Percentiles rank a stretch among this genome's conserved stretches.
These are phyloP conservation scores for Leccinum truebloodii DNA, from an alignment of 768 basidiomycete species.

Conservation along the genomic window DNA sequence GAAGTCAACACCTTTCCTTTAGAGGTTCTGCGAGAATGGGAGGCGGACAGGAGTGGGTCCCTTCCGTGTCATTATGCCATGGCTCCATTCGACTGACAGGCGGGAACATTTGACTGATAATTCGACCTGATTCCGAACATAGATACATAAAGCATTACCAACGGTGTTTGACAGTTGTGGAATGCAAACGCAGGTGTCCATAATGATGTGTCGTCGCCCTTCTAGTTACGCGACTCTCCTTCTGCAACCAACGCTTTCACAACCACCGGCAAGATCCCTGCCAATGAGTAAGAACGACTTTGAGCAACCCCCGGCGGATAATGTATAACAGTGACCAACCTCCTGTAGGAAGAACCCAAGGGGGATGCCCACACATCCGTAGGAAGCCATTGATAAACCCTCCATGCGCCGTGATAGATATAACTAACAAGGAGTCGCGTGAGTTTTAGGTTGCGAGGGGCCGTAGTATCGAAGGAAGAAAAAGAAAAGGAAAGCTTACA, in stretches of 20 bases:
- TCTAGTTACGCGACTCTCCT: conserved; percentile 6
- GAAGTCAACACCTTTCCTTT: conserved; percentile 7
- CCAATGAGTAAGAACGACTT: neutral
- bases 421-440: conserved; percentile 39
- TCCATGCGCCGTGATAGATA: conserved; percentile 66
- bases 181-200: neutral
- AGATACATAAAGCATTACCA: no score
- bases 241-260: conserved; percentile 14
- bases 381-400: conserved; percentile 63
- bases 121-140: neutral
- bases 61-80: neutral
- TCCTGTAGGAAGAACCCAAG: conserved; percentile 59
- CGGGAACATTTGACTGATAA: neutral
- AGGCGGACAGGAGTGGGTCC: neutral
- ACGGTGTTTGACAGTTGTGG: neutral
- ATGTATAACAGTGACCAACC: conserved; percentile 43
- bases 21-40: conserved; percentile 1
- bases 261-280: conserved; percentile 31
- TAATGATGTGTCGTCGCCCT: no score
- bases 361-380: conserved; percentile 42
- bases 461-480: neutral
- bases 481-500: conserved; percentile 38
- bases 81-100: neutral
- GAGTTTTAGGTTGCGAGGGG: neutral
- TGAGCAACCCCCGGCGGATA: neutral